A percentile compares a stretch with the other conserved stretches of the same genome.
These are phyloP conservation scores for Ogataea trehalophila DNA, from an alignment of 805 yeast species.

Conservation along the genomic window DNA sequence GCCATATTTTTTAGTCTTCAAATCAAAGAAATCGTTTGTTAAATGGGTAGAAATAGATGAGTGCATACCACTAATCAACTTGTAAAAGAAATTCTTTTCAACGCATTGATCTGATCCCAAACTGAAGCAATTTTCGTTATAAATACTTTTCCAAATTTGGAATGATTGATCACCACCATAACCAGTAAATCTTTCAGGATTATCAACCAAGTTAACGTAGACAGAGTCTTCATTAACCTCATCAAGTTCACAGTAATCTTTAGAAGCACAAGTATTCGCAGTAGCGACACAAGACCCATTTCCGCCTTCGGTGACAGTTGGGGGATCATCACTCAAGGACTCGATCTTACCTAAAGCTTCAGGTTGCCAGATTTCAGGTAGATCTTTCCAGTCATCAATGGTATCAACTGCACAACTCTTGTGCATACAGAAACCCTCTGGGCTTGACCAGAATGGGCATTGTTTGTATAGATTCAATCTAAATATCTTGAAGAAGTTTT, in stretches of 20 bases:
- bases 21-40: constrained; percentile 72
- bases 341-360: constrained; percentile 57
- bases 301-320: constrained; percentile 30
- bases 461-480: constrained; percentile 74
- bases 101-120: constrained; percentile 50
- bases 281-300: constrained; percentile 24
- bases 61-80: constrained; percentile 89
- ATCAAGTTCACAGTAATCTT: constrained; percentile 67
- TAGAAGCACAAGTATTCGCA: constrained; percentile 5
- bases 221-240: constrained; percentile 64
- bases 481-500: constrained; percentile 85
- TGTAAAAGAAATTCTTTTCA: constrained; percentile 85
- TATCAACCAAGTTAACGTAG: constrained; percentile 77
- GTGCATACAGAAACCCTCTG: constrained; percentile 76
- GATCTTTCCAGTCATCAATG: constrained; percentile 64
- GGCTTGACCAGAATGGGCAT: constrained; percentile 84
- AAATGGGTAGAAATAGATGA: constrained; percentile 92
- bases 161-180: constrained; percentile 90
- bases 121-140: constrained; percentile 81
- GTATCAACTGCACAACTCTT: constrained; percentile 88
- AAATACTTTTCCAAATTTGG: constrained; percentile 90
- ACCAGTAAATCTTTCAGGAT: constrained; percentile 96
- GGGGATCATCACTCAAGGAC: constrained; percentile 21
- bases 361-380: constrained; percentile 72
- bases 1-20: constrained; percentile 70